phyloP scores from a whole-genome alignment of 495 filamentous ascomycete species.

The Lophium mytilinum region DNA sequence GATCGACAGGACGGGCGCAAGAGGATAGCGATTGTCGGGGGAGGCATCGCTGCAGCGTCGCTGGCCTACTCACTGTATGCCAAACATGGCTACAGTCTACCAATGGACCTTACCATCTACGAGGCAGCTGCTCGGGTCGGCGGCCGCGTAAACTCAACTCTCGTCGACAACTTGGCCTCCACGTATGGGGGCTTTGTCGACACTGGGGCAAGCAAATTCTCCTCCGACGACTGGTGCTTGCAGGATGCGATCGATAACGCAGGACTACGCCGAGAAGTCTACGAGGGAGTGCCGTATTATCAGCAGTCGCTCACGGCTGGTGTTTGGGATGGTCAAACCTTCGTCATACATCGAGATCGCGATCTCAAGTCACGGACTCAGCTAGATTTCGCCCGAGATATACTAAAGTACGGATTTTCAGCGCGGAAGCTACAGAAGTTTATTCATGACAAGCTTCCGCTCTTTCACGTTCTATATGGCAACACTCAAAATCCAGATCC shows the following conservation, averaged over 20 bases:
- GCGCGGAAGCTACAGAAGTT: slow-evolving; percentile 1
- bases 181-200: slow-evolving; percentile 3
- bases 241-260: slow-evolving; percentile 5
- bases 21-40: not conserved
- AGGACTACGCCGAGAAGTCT: not conserved
- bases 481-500: not conserved
- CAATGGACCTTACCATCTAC: not conserved
- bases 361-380: slow-evolving; percentile 5
- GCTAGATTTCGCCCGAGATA: not conserved
- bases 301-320: not conserved
- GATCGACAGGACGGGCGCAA: not conserved
- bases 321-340: slow-evolving; percentile 6
- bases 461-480: not conserved
- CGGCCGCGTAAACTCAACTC: slow-evolving; percentile 1
- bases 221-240: not conserved
- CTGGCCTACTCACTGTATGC: not conserved
- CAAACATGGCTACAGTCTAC: not conserved
- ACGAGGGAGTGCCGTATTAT: not conserved
- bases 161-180: not conserved
- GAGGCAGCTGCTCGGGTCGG: not conserved
- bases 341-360: not conserved
- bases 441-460: not conserved
- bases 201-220: slow-evolving; percentile 4
- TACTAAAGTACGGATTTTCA: slow-evolving; percentile 3
- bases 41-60: not conserved